These are phyloP conservation scores for Collybia sp. DNA, from an alignment of 768 basidiomycete genomes.

Conservation along the genomic window DNA sequence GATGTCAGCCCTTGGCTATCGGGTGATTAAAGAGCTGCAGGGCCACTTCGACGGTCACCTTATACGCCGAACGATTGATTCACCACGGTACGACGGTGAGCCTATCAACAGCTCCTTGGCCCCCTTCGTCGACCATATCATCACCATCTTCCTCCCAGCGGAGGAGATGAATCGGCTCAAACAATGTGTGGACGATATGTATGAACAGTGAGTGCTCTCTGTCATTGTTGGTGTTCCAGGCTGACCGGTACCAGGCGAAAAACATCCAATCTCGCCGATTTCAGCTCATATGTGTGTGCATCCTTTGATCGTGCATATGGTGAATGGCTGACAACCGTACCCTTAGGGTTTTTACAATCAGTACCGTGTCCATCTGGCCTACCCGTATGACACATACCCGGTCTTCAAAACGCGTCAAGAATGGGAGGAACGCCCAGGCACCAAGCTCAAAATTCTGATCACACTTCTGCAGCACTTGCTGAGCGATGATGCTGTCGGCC, in stretches of 20 bases:
- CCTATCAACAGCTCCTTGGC: neutral
- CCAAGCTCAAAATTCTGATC: neutral
- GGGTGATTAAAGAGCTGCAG: neutral
- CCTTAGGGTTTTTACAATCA: neutral
- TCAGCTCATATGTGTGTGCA: no score
- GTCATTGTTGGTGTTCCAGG: no score
- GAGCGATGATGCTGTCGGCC: neutral
- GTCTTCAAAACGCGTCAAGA: neutral
- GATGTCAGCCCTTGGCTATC: neutral
- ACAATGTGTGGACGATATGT: neutral
- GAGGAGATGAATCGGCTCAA: slow-evolving; percentile 1
- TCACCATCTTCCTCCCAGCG: neutral
- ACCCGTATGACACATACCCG: neutral
- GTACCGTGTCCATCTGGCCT: neutral
- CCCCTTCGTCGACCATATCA: neutral
- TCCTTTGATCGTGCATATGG: no score
- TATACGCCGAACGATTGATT: slow-evolving; percentile 2
- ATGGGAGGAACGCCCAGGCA: neutral
- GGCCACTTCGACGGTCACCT: neutral
- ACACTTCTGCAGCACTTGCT: neutral
- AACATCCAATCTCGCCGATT: no score
- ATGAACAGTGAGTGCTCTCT: neutral
- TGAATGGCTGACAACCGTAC: no score
- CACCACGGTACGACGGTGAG: slow-evolving; percentile 1
- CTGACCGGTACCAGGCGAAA: no score